Evolutionary conservation across 2,329 filamentous ascomycete genomes (phyloP), one percentile per base, ranked within the genome.

Genomic region (Curvularia eragrostidis): DNA sequence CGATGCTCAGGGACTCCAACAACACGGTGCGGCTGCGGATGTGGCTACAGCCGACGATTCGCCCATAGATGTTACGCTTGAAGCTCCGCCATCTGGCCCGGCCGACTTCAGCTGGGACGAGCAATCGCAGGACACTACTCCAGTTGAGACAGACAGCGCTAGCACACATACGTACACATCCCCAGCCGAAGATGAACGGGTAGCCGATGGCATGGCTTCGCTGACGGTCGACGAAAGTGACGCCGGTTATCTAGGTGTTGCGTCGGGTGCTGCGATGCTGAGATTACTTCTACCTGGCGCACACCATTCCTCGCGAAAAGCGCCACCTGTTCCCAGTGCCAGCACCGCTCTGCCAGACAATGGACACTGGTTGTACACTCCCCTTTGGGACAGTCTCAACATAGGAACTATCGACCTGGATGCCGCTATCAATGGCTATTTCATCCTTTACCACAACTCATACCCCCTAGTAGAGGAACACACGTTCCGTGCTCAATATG

Each of bases 381-480:
- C 15, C 6, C 21, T 43, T 3, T 52, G 28, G 30, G 28, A 38
- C 4, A 46, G 21, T 19, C 21, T 52, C 15, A 21, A 38, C 3
- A 15, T 38, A 44, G 50, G 50, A 7, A 9, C n/a, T 3, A 5
- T 38, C 18, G 30, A 52, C 10, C 30, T 46, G 13, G 26, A 46
- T 38, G 50, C 49, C 3, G 49, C 28, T 19, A 58, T 79, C 36
- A 77, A 82, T 55, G 76, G 78, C 1, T 83, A 80, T 62, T 83
- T 83, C 54, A 63, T 75, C 19, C 74, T 80, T 23, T 83, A 82
- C 59, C 79, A 83, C 60, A 69, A 73, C 6, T 78, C 77, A 42
- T 82, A 82, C 62, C 81, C 81, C 1, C 77, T 82, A 39, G 69
- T 83, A 8, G 79, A 83, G 52, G 81, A 83, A 61, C 73, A 76